Conservation (phyloP, 2,329 filamentous ascomycete genomes). For the Phoma sp. region DNA sequence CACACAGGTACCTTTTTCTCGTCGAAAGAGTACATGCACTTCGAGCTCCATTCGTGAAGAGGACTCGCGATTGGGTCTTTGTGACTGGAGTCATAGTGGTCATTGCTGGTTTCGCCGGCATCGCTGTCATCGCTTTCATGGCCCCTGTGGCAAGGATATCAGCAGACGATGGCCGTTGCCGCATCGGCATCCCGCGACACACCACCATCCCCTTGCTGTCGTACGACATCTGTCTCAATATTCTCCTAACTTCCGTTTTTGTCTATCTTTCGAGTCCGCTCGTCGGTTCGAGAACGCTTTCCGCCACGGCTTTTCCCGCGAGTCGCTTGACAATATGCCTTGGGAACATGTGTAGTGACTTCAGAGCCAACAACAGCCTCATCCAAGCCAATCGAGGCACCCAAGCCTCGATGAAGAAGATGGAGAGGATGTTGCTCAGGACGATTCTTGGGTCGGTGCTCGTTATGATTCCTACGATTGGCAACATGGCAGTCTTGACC, state of each 20-base stretch:
- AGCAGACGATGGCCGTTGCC: conserved; percentile 41
- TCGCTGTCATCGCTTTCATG: conserved; percentile 39
- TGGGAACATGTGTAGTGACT: conserved; percentile 16
- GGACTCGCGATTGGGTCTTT: conserved; percentile 47
- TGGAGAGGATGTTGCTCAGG: conserved; percentile 39
- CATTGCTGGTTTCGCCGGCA: conserved; percentile 35
- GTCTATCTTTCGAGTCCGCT: conserved; percentile 45
- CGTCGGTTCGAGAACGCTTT: conserved; percentile 24
- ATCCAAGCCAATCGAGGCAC: conserved; percentile 22
- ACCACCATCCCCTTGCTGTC: conserved; percentile 46
- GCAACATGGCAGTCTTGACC: conserved; percentile 46
- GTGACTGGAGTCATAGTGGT: conserved; percentile 36
- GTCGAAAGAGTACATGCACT: conserved; percentile 51
- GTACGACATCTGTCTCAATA: conserved; percentile 50
- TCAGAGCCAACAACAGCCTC: conserved; percentile 1
- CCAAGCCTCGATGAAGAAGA: conserved; percentile 22
- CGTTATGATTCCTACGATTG: conserved; percentile 49
- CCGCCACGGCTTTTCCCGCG: conserved; percentile 5
- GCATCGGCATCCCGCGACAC: conserved; percentile 48
- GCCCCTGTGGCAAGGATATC: conserved; percentile 43
- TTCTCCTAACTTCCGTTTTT: conserved; percentile 50
- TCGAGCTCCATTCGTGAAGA: conserved; percentile 40
- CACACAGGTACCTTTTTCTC: conserved; percentile 49
- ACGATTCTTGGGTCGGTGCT: conserved; percentile 43
- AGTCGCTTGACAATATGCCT: conserved; percentile 25